phyloP scores from a whole-genome alignment of 495 filamentous ascomycete species.

The Peziza echinospora region DNA sequence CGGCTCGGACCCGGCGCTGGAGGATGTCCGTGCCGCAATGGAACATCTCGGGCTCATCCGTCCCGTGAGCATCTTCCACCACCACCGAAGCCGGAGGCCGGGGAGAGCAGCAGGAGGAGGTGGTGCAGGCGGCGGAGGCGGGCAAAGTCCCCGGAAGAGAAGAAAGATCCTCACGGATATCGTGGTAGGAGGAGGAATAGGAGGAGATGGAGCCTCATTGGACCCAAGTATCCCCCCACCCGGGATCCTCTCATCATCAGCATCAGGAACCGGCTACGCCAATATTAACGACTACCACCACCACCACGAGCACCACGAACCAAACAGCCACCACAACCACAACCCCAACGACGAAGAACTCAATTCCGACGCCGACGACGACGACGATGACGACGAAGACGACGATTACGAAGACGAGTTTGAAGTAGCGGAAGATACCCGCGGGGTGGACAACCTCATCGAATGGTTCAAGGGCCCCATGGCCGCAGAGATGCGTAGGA shows the following conservation, averaged over 20 bases:
- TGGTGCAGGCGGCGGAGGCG: no score
- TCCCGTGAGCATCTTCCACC: conserved; percentile 12
- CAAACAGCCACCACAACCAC: no score
- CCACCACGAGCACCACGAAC: no score
- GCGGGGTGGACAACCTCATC: conserved; percentile 16
- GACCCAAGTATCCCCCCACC: neutral
- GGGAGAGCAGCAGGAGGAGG: no score
- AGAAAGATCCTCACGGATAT: no score
- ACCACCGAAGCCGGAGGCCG: neutral
- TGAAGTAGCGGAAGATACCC: conserved; percentile 17
- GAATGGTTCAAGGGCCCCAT: conserved; percentile 16
- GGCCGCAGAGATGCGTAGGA: conserved; percentile 16
- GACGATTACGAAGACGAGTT: no score
- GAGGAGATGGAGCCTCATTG: no score
- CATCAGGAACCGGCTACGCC: no score
- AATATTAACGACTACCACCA: no score
- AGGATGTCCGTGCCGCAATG: conserved; percentile 14
- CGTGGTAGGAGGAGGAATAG: no score
- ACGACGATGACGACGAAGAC: conserved; percentile 2
- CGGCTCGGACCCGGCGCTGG: conserved; percentile 8
- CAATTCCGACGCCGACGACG: neutral
- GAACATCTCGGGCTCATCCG: conserved; percentile 17
- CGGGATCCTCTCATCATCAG: neutral
- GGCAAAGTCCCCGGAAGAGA: no score
- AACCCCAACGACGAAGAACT: neutral